These are phyloP conservation scores for Lathyrus tuberosus DNA, from an alignment of 306 rosid genomes.

Conservation along the genomic window DNA sequence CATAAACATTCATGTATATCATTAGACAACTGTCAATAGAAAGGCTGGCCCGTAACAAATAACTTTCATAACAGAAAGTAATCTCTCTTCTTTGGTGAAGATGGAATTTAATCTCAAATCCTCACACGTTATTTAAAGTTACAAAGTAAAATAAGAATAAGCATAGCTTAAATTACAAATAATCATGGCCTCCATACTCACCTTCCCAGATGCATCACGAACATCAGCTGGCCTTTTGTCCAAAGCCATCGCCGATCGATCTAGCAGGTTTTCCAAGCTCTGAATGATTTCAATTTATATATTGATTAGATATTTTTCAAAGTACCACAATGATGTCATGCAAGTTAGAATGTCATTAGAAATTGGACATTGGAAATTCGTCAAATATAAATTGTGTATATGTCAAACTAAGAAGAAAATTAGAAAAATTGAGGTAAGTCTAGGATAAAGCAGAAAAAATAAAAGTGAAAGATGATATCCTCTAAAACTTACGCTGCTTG, in stretches of 20 bases:
- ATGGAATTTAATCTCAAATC: constrained; percentile 18
- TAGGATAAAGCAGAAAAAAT: constrained; percentile 15
- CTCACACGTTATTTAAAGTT: constrained; percentile 9
- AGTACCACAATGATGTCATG: constrained; percentile 26
- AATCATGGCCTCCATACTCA: constrained; percentile 49
- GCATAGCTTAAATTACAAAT: constrained; percentile 28
- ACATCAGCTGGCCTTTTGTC: constrained; percentile 47
- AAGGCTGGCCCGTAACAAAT: constrained; percentile 8
- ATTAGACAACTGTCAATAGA: neutral
- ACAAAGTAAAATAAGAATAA: neutral
- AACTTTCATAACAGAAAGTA: constrained; percentile 14
- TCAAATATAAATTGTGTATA: neutral
- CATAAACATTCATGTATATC: constrained; percentile 21
- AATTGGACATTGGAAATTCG: neutral
- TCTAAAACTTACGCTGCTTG: constrained; percentile 14
- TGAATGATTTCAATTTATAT: constrained; percentile 45
- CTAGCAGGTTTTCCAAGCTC: constrained; percentile 69
- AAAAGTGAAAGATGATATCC: constrained; percentile 4
- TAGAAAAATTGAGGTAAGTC: constrained; percentile 4
- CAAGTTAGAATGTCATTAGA: constrained; percentile 23
- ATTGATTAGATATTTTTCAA: constrained; percentile 22
- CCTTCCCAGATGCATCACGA: constrained; percentile 51
- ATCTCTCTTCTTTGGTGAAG: constrained; percentile 4
- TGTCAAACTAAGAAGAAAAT: neutral
- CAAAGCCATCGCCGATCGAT: constrained; percentile 37